Conservation (phyloP, 306 rosid genomes). For the Gleditsia sinensis region DNA sequence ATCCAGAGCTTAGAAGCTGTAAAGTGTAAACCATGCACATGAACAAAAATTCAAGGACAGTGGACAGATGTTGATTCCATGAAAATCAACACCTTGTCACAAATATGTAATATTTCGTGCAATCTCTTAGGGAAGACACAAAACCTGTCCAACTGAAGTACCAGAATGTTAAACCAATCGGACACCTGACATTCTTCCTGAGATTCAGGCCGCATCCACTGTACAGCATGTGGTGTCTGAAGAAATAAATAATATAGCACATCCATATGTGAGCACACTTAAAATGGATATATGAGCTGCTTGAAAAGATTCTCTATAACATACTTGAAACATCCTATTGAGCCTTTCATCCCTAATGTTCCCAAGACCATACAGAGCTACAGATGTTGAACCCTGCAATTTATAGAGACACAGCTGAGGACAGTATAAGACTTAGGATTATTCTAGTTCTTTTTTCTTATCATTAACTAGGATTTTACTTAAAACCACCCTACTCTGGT, state of each 20-base stretch:
- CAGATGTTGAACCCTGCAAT: constrained; percentile 89
- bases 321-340: constrained; percentile 98
- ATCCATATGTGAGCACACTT: constrained; percentile 26
- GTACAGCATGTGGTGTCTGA: constrained; percentile 99
- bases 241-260: constrained; percentile 30
- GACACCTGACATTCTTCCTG: constrained; percentile 85
- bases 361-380: constrained; percentile 96
- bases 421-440: constrained; percentile 22
- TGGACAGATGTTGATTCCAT: constrained; percentile 2
- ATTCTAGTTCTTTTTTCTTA: background rate
- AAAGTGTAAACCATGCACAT: constrained; percentile 31
- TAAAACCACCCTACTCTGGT: constrained; percentile 4
- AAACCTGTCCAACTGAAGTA: constrained; percentile 98
- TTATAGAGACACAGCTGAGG: constrained; percentile 24
- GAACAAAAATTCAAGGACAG: constrained; percentile 26
- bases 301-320: constrained; percentile 26
- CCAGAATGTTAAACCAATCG: constrained; percentile 97
- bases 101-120: constrained; percentile 10
- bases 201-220: constrained; percentile 96
- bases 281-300: constrained; percentile 22
- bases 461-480: background rate
- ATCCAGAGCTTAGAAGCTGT: constrained; percentile 1
- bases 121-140: constrained; percentile 10
- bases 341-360: constrained; percentile 98
- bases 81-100: constrained; percentile 28